These are phyloP conservation scores for Eimeria praecox DNA, from an alignment of 169 alveolate genomes.

Conservation along the genomic window DNA sequence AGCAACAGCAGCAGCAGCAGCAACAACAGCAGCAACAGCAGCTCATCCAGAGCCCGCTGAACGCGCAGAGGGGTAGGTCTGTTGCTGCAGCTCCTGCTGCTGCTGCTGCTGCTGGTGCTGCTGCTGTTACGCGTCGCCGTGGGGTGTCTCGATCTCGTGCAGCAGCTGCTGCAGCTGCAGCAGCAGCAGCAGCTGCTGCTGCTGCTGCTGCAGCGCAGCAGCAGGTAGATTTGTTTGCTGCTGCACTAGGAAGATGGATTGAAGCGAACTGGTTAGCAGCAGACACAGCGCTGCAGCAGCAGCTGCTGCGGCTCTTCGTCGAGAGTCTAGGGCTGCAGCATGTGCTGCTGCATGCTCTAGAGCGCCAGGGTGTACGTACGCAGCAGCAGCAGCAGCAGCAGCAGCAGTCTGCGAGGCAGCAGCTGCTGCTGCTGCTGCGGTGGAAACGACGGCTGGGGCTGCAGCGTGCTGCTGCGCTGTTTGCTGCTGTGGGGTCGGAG, in stretches of 20 bases:
- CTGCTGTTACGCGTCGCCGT: not conserved
- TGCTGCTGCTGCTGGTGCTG: slow-evolving; percentile 7
- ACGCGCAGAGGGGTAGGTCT: not conserved
- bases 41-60: not conserved
- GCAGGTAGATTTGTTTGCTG: slow-evolving; percentile 36
- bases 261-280: not conserved
- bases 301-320: slow-evolving; percentile 16
- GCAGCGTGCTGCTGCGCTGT: slow-evolving; percentile 42
- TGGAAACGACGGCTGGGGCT: slow-evolving; percentile 45
- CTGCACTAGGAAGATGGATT: slow-evolving; percentile 20
- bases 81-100: slow-evolving; percentile 19
- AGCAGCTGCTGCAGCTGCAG: slow-evolving; percentile 8
- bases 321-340: slow-evolving; percentile 46
- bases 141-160: not conserved
- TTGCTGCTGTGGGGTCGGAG: slow-evolving; percentile 30
- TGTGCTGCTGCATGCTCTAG: slow-evolving; percentile 16
- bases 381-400: slow-evolving; percentile 16
- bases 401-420: slow-evolving; percentile 62
- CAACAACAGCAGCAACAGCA: not conserved
- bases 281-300: slow-evolving; percentile 40
- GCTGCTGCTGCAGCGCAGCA: slow-evolving; percentile 33
- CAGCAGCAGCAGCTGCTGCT: slow-evolving; percentile 35
- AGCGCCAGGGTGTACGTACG: not conserved
- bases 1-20: slow-evolving; percentile 36
- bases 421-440: slow-evolving; percentile 75